Evolutionary conservation across 2,329 filamentous ascomycete species (phyloP), one percentile per base, ranked within the genome.

Genomic region (Aspergillus brasiliensis): DNA sequence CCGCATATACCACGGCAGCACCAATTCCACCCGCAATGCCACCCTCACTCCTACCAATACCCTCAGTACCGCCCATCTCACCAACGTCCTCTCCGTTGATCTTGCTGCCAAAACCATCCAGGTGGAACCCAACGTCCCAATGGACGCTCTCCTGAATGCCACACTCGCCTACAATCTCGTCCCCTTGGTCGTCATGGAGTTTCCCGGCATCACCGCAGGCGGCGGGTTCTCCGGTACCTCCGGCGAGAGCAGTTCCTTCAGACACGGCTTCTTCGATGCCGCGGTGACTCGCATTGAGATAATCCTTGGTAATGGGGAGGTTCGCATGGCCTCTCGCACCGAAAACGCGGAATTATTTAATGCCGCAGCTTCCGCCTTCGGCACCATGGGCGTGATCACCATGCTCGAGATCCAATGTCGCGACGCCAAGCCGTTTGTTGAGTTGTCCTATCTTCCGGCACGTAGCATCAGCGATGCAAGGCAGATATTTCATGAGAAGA

Each of bases 1-100:
- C 75, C 83, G 89, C n/a, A 88, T 92, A 70, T 90, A 87, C 67
- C 90, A 92, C 75, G 90, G 90, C 62, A 87, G 88, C 0, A 92
- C 90, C 25, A 92, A 91, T 77, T 91, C 86, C 74, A 92, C 90
- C 38, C 86, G 90, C 7, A 82, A 83, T 25, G 81, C 81, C 7
- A 76, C 79, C 19, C 80, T 65, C 51, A 62, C 57, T 5, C 51
- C 58, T 38, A 55, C 63, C 70, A 84, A 84, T 67, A 84, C 86
- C 8, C 80, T 93, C 57, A 88, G 91, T 72, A 91, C 88, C 38
- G 88, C 86, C 73, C 69, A 72, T 3, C 82, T 93, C 8, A 82
- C 80, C 64, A 82, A 84, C 72, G 84, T 93, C 15, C 77, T 93
- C 8, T 75, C 79, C 8, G 77, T 93, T 49, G 83, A 91, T 75